These are phyloP conservation scores for Mycena metata DNA, from an alignment of 768 basidiomycete species.

Conservation along the genomic window DNA sequence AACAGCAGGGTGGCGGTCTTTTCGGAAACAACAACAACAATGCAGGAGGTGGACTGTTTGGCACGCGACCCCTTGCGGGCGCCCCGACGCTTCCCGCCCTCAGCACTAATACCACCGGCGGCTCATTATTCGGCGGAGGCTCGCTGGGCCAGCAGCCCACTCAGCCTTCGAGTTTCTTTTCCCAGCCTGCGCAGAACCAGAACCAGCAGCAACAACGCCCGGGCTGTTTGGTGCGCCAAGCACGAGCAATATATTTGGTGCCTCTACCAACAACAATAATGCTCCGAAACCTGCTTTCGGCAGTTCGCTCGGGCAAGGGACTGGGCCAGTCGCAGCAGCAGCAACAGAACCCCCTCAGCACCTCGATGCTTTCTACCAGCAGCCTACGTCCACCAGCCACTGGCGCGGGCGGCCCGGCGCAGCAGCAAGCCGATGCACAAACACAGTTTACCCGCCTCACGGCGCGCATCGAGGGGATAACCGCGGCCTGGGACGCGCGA, in stretches of 20 bases:
- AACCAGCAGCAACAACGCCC: slow-evolving; percentile 44
- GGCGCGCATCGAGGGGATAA: slow-evolving; percentile 74
- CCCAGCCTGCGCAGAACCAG: slow-evolving; percentile 47
- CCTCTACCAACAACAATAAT: slow-evolving; percentile 27
- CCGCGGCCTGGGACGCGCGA: slow-evolving; percentile 78
- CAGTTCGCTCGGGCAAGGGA: slow-evolving; percentile 32
- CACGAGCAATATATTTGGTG: slow-evolving; percentile 41
- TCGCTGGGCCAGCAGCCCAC: slow-evolving; percentile 44
- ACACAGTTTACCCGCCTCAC: slow-evolving; percentile 66
- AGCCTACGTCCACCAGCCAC: slow-evolving; percentile 54
- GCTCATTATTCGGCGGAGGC: slow-evolving; percentile 43
- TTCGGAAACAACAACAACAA: slow-evolving; percentile 48
- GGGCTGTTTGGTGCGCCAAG: slow-evolving; percentile 46
- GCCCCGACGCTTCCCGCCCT: slow-evolving; percentile 44
- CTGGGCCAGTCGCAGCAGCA: slow-evolving; percentile 36
- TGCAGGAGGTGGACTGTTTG: slow-evolving; percentile 48
- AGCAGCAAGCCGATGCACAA: slow-evolving; percentile 72
- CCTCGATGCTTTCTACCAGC: slow-evolving; percentile 50
- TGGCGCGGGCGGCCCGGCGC: slow-evolving; percentile 41
- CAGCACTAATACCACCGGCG: slow-evolving; percentile 38
- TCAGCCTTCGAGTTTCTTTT: slow-evolving; percentile 51
- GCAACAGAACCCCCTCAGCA: slow-evolving; percentile 34
- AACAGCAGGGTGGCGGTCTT: slow-evolving; percentile 40
- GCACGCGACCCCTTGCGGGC: slow-evolving; percentile 34
- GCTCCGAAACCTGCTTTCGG: slow-evolving; percentile 27